A percentile compares a stretch with the other conserved stretches of the same genome.
phyloP scores from a whole-genome alignment of 1,139 yeast genomes.

The Nakaseomyces delphensis region DNA sequence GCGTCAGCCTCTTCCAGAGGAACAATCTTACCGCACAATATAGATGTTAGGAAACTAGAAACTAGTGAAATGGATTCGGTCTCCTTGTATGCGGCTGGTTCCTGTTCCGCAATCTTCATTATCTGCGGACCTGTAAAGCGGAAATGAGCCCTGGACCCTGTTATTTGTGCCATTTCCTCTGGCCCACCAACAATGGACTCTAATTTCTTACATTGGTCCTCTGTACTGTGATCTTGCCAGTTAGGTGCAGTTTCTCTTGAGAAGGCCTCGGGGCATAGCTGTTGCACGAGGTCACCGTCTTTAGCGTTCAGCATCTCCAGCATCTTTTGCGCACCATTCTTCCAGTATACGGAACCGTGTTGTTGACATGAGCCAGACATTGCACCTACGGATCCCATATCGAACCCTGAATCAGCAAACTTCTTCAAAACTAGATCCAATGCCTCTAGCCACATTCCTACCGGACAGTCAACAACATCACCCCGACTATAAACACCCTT shows the following conservation, averaged over 20 bases:
- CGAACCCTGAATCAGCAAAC: conserved; percentile 39
- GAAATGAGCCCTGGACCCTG: conserved; percentile 86
- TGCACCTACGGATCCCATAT: conserved; percentile 53
- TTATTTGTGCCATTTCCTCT: conserved; percentile 51
- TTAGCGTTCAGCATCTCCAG: conserved; percentile 33
- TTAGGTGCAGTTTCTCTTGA: conserved; percentile 68
- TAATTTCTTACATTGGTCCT: conserved; percentile 52
- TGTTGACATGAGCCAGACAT: conserved; percentile 88
- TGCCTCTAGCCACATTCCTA: conserved; percentile 83
- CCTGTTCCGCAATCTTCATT: conserved; percentile 54
- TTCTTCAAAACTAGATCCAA: conserved; percentile 51
- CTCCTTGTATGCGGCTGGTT: conserved; percentile 44
- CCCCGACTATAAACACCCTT: conserved; percentile 63
- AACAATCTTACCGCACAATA: conserved; percentile 56
- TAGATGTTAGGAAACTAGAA: conserved; percentile 67
- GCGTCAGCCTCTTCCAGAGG: conserved; percentile 77
- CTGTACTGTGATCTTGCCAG: conserved; percentile 93
- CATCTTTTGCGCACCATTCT: conserved; percentile 38
- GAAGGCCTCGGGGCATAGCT: conserved; percentile 42
- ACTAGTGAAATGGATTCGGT: conserved; percentile 65
- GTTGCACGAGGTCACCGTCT: conserved; percentile 36
- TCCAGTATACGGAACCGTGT: conserved; percentile 86
- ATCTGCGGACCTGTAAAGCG: conserved; percentile 89
- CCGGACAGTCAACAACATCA: conserved; percentile 61
- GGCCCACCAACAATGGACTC: conserved; percentile 52